Base-by-base conservation (phyloP, 306 rosid species). In the Hippophae tibetana region DNA sequence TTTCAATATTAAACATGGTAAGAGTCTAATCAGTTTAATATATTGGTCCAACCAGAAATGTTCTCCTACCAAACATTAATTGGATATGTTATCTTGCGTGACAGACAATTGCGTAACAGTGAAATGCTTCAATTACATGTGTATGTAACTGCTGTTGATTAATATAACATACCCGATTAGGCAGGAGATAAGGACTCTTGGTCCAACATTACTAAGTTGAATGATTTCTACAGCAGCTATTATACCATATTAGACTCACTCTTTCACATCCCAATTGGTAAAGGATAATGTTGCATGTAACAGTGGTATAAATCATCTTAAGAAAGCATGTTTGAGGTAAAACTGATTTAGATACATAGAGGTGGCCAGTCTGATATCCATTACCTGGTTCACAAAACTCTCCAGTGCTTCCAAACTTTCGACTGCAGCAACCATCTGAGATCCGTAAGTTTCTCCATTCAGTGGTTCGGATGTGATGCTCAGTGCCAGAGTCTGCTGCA, bases 331-430 rank as follows among this genome's bases (percentile, higher is more conserved):
- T 31, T 31, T 2, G 38, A 31, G 5, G 3, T 31, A 2, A 31
- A 31, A 31, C 38, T 31, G 38, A 31, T 31, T 31, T 31, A 31
- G 38, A 31, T 31, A 31, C 38, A 31, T 31, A 45, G 47, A 57
- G 13, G 52, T 58, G 27, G 43, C 59, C 55, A 45, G 43, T 56
- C 27, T 47, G 51, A 57, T 54, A 26, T 66, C 48, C 8, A 7
- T 73, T 73, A 89, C 97, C 97, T 90, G 95, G 79, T 26, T 80
- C 55, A 82, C 83, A 60, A 86, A 89, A 63, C 66, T 71, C 68
- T 90, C 95, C 11, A 90, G 69, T 52, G 80, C 90, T 67, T 86
- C 94, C 65, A 84, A 63, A 66, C 82, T 86, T 53, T 77, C 86
- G 26, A 79, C 42, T 43, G 88, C 82, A 49, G 63, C 63, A 58